These are phyloP conservation scores for Blattamonas nauphoetae DNA, from an alignment of 78 protist species.

Conservation along the genomic window DNA sequence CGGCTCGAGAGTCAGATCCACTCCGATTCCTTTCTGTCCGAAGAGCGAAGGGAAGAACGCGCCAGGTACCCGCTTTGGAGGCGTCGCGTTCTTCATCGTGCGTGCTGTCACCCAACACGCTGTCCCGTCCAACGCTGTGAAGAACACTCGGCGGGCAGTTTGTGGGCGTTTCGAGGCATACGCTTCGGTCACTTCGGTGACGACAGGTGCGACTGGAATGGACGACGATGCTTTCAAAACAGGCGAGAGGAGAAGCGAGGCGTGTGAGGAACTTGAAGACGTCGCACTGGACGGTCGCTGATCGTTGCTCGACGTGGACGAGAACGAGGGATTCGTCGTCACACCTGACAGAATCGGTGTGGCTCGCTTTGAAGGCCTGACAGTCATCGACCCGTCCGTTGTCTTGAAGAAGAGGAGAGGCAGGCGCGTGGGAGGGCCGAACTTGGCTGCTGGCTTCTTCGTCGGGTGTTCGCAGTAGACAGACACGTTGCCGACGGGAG, in stretches of 20 bases:
- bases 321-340: too few species aligned
- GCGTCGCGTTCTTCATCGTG: too few species aligned
- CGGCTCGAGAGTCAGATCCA: background rate
- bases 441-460: background rate
- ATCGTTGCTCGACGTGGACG: too few species aligned
- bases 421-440: background rate
- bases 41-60: background rate
- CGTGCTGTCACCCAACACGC: too few species aligned
- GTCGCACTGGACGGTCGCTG: too few species aligned
- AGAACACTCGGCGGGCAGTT: too few species aligned
- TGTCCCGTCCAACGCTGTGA: too few species aligned
- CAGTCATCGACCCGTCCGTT: background rate
- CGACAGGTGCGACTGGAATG: background rate
- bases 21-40: background rate
- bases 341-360: too few species aligned
- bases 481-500: background rate
- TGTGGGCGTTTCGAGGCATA: too few species aligned
- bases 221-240: background rate
- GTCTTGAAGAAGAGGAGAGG: background rate
- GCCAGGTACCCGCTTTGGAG: too few species aligned
- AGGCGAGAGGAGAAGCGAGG: background rate
- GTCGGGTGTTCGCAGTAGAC: background rate
- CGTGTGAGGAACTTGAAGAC: background rate
- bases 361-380: background rate
- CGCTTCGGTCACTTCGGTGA: too few species aligned